Evolutionary conservation across 179 eudicot genomes (phyloP).

Genomic region (Beta macrorhiza): DNA sequence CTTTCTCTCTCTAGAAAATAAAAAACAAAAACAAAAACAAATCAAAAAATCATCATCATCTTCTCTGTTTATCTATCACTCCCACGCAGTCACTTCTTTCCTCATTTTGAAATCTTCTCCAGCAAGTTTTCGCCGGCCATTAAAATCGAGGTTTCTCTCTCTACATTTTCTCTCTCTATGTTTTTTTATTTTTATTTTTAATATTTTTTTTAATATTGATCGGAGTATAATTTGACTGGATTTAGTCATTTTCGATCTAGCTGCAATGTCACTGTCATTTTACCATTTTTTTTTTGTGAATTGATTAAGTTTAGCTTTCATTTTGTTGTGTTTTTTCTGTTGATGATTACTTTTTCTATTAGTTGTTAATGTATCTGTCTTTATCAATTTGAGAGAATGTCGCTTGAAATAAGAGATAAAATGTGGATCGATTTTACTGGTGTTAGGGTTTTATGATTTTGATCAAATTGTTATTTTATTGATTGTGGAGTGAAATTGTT

Average conservation of each 20-base stretch:
- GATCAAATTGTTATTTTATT: neutral
- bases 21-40: neutral
- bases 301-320: slow-evolving; percentile 12
- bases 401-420: neutral
- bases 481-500: slow-evolving; percentile 16
- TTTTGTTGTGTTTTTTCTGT: neutral
- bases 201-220: neutral
- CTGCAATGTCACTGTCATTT: slow-evolving; percentile 35
- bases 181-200: neutral
- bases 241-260: slow-evolving; percentile 40
- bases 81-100: slow-evolving; percentile 31
- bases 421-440: slow-evolving; percentile 18
- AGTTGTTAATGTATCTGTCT: slow-evolving; percentile 16
- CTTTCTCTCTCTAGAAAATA: slow-evolving; percentile 9
- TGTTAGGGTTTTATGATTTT: slow-evolving; percentile 25
- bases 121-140: neutral
- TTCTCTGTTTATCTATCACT: slow-evolving; percentile 28
- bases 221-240: slow-evolving; percentile 4
- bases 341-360: too few species aligned
- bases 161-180: neutral
- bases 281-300: neutral
- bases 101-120: slow-evolving; percentile 28
- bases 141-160: slow-evolving; percentile 19
- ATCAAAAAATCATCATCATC: slow-evolving; percentile 21
- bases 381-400: slow-evolving; percentile 1